Evolutionary conservation across 1,139 yeast species (phyloP).

Genomic region (Suhomyces terraborum): DNA sequence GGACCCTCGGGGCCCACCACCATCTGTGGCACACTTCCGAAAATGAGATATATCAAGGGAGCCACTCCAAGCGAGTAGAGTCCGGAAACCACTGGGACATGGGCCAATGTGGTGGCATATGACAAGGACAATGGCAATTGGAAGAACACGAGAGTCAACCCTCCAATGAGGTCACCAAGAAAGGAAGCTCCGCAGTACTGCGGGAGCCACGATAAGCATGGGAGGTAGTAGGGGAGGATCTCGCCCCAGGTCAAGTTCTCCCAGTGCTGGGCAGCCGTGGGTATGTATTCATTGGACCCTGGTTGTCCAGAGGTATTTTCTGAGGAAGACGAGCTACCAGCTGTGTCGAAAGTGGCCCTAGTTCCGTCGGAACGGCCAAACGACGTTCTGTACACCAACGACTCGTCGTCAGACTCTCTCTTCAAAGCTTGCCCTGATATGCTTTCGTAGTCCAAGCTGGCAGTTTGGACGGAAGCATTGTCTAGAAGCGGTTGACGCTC

Average conservation of each 20-base stretch:
- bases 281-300: conserved; percentile 24
- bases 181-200: conserved; percentile 55
- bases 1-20: conserved; percentile 98
- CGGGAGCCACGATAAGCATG: conserved; percentile 78
- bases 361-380: conserved; percentile 4
- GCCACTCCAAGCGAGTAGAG: conserved; percentile 79
- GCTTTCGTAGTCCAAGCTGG: conserved; percentile 5
- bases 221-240: conserved; percentile 69
- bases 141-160: conserved; percentile 84
- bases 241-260: conserved; percentile 33
- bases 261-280: conserved; percentile 23
- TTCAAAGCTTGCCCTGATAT: neutral
- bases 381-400: conserved; percentile 18
- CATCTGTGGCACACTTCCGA: conserved; percentile 96
- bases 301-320: conserved; percentile 1
- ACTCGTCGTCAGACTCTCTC: conserved; percentile 18
- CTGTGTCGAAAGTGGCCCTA: neutral
- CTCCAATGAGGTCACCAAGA: conserved; percentile 80
- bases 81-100: conserved; percentile 87
- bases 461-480: neutral
- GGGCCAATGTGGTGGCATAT: conserved; percentile 87
- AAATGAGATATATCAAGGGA: conserved; percentile 76
- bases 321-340: conserved; percentile 1
- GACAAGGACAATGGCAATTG: conserved; percentile 89
- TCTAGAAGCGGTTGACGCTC: conserved; percentile 28